Base-by-base conservation (phyloP, 169 alveolate genomes). In the Eimeria maxima region DNA sequence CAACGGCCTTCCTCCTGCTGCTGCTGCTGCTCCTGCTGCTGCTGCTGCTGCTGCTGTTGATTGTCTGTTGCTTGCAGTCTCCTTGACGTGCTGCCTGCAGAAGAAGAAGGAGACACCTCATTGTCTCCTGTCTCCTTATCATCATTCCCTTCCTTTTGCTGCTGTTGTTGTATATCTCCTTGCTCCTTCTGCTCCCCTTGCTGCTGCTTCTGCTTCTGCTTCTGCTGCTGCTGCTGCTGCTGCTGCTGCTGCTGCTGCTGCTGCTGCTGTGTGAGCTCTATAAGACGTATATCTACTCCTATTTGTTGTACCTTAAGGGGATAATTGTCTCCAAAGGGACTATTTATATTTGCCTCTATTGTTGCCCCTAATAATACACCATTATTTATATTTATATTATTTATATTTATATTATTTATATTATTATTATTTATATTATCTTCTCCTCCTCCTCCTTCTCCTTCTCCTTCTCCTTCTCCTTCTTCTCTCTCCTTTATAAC, bases 201-300 rank as follows among this genome's bases (percentile, higher is more conserved):
- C n/a, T n/a, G n/a, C n/a, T n/a, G n/a, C n/a, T n/a, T n/a, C n/a
- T n/a, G n/a, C n/a, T n/a, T n/a, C n/a, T n/a, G 57, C 57, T 50
- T 5, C 57, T 50, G 57, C 57, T 50, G 57, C 57, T 50, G 57
- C 57, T 50, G 57, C 11, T 50, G 63, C 65, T 16, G 65, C 44
- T 42, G 65, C 63, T 29, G 33, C 33, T 65, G 45, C n/a, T 45
- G 65, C 57, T 50, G 57, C 57, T 50, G 57, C 57, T 50, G 57
- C 11, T 11, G 57, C 11, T 50, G 11, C 11, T 11, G 11, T 50
- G 57, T 50, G n/a, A n/a, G n/a, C n/a, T 57, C 33, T 24, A 67
- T 11, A 87, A 90, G 89, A 55, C 50, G 80, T 27, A 90, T 80
- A 16, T 90, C 89, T 71, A 90, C 88, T n/a, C 63, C 80, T 42